Percentiles rank a stretch among this genome's conserved stretches.
These are phyloP conservation scores for Hymenoscyphus albidus DNA, from an alignment of 2,329 filamentous ascomycete genomes.

Conservation along the genomic window DNA sequence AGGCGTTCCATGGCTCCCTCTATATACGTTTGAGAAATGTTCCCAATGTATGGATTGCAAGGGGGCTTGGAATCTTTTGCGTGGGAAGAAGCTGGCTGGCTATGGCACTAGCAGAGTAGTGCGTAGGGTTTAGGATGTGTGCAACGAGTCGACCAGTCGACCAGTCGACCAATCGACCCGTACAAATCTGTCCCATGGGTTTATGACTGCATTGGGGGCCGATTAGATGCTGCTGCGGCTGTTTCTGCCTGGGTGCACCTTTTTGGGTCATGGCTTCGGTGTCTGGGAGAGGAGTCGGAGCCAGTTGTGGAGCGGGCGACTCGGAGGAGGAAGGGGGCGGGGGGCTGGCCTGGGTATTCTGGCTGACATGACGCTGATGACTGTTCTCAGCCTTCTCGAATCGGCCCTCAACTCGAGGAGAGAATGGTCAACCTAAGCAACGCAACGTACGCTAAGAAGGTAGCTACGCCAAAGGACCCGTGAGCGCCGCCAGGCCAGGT, in stretches of 20 bases:
- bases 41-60: slow-evolving; percentile 3
- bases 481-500: too few relatives aligned
- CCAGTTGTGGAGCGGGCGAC: not conserved
- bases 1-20: slow-evolving; percentile 9
- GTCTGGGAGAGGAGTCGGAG: not conserved
- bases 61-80: slow-evolving; percentile 8
- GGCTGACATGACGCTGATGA: slow-evolving; percentile 13
- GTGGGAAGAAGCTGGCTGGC: not conserved
- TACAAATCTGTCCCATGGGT: not conserved
- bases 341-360: not conserved
- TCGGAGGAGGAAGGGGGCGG: not conserved
- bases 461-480: too few relatives aligned
- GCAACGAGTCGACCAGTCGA: not conserved
- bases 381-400: slow-evolving; percentile 1
- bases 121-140: not conserved
- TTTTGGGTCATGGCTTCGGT: not conserved
- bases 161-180: not conserved
- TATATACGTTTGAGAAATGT: slow-evolving; percentile 10
- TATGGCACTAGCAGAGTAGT: not conserved
- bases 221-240: slow-evolving; percentile 11
- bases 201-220: slow-evolving; percentile 2
- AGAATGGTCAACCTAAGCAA: not conserved
- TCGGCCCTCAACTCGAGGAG: not conserved
- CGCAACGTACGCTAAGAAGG: too few relatives aligned
- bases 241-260: slow-evolving; percentile 12